Conservation (phyloP, 192 early-diverging fungal genomes). For the Geranomyces variabilis region DNA sequence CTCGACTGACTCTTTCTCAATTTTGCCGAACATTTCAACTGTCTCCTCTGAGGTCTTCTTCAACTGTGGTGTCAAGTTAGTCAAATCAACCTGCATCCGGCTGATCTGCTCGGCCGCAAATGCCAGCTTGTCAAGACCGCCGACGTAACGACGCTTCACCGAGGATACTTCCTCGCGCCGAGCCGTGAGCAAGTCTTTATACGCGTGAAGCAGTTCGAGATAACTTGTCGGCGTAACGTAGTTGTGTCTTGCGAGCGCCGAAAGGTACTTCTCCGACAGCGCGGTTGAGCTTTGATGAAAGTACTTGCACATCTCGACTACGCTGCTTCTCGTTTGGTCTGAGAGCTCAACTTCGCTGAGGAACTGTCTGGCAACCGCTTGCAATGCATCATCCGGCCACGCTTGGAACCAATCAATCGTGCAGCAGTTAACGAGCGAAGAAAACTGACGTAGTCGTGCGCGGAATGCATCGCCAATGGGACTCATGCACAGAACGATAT, state of each 20-base stretch:
- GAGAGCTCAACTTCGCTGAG: conserved; percentile 54
- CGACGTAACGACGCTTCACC: conserved; percentile 54
- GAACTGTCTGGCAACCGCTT: conserved; percentile 64
- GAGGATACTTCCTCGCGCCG: conserved; percentile 55
- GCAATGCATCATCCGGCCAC: conserved; percentile 68
- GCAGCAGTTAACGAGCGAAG: conserved; percentile 66
- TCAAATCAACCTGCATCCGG: conserved; percentile 61
- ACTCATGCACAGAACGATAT: conserved; percentile 67
- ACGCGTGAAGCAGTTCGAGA: conserved; percentile 58
- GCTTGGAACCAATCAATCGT: conserved; percentile 72
- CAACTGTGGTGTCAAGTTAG: conserved; percentile 60
- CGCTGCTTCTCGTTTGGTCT: conserved; percentile 31
- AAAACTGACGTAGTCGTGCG: conserved; percentile 60
- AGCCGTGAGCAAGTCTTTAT: conserved; percentile 51
- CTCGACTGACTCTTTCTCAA: conserved; percentile 64
- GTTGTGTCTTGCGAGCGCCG: conserved; percentile 57
- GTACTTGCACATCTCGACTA: conserved; percentile 57
- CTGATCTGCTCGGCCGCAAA: conserved; percentile 64
- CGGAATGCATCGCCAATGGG: conserved; percentile 68
- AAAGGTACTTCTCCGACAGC: conserved; percentile 54
- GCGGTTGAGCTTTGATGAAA: conserved; percentile 60
- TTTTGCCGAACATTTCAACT: conserved; percentile 59
- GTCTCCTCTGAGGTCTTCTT: conserved; percentile 67
- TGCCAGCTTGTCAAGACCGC: conserved; percentile 61
- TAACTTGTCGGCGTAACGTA: conserved; percentile 68